These are phyloP conservation scores for Pichia sp. DNA, from an alignment of 1,139 yeast genomes.

Conservation along the genomic window DNA sequence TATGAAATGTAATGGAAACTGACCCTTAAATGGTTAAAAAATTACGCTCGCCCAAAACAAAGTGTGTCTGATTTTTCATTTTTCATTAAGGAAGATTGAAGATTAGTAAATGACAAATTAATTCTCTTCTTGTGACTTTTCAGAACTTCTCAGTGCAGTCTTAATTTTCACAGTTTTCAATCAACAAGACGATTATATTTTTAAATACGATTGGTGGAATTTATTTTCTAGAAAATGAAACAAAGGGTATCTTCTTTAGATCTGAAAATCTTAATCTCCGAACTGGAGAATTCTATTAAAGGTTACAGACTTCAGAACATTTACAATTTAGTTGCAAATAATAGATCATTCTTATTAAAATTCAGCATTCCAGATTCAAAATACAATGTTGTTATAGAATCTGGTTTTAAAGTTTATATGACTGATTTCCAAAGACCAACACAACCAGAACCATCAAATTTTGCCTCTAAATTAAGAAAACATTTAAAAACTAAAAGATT, in stretches of 20 bases:
- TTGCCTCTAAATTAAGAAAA: slow-evolving; percentile 79
- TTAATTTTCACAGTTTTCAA: too few species aligned
- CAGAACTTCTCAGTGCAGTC: too few species aligned
- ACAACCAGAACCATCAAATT: slow-evolving; percentile 76
- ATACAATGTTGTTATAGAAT: slow-evolving; percentile 67
- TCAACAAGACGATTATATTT: too few species aligned
- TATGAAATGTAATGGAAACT: too few species aligned
- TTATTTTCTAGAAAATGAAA: slow-evolving; percentile 32
- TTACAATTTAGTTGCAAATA: slow-evolving; percentile 69
- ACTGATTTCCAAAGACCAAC: slow-evolving; percentile 79
- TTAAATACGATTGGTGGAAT: too few species aligned
- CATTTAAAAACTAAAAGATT: slow-evolving; percentile 78
- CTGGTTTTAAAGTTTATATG: slow-evolving; percentile 76
- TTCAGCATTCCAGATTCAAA: slow-evolving; percentile 83
- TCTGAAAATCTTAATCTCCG: slow-evolving; percentile 63
- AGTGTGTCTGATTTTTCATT: too few species aligned
- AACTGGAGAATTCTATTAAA: slow-evolving; percentile 49
- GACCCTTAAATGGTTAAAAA: too few species aligned
- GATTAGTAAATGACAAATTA: too few species aligned
- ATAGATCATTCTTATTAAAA: slow-evolving; percentile 70
- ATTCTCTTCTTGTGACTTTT: too few species aligned
- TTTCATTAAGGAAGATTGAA: too few species aligned
- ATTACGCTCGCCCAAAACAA: too few species aligned
- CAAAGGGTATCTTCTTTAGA: slow-evolving; percentile 87
- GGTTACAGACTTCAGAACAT: slow-evolving; percentile 78